A percentile compares a stretch with the other conserved stretches of the same genome.
Evolutionary conservation across 257 asterid genomes (phyloP).

Genomic region (Solanum medicagineum): DNA sequence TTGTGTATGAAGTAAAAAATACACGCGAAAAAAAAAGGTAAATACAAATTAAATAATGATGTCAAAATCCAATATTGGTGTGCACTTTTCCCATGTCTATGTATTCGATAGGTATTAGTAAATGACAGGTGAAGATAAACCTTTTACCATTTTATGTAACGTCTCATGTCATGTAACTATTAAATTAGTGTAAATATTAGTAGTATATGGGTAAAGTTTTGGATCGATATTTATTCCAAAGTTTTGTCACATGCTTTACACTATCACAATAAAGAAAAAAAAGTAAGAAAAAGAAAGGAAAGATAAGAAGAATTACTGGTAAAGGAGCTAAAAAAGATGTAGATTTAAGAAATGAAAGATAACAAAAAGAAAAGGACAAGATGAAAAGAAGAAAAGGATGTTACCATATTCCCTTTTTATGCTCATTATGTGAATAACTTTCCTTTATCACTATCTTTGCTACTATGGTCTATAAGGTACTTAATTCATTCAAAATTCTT

Average conservation of each 20-base stretch:
- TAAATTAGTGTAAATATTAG: neutral
- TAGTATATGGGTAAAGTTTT: neutral
- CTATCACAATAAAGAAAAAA: conserved; percentile 24
- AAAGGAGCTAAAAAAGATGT: conserved; percentile 12
- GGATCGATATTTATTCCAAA: neutral
- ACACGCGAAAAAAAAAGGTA: no score
- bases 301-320: conserved; percentile 12
- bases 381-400: conserved; percentile 13
- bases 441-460: neutral
- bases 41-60: neutral
- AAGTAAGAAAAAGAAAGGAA: neutral
- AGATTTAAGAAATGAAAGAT: conserved; percentile 8
- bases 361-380: conserved; percentile 21
- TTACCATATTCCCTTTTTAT: conserved; percentile 3
- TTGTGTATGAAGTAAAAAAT: neutral
- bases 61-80: neutral
- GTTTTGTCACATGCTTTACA: conserved; percentile 23
- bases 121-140: neutral
- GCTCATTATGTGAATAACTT: neutral
- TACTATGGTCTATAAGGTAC: neutral
- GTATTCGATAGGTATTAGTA: neutral
- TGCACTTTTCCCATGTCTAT: neutral
- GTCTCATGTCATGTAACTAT: neutral
- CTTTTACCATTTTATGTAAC: neutral
- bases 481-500: neutral